Evolutionary conservation across 2,329 filamentous ascomycete species (phyloP).

Genomic region (Aspergillus ochraceus): DNA sequence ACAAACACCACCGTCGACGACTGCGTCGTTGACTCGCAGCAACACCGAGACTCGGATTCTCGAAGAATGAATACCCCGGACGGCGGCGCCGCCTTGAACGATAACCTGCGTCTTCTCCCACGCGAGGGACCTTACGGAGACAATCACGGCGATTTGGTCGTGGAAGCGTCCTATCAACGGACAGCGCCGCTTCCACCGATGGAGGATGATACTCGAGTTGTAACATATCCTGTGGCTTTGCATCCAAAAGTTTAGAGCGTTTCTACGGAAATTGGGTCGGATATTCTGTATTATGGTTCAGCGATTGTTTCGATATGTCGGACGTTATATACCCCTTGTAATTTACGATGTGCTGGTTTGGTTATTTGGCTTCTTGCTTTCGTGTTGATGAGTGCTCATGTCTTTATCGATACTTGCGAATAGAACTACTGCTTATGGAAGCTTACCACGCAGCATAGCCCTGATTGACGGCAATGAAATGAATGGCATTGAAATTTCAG

Average conservation of each 20-base stretch:
- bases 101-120: background rate
- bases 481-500: no score
- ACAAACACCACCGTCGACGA: background rate
- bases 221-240: background rate
- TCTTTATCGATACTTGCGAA: no score
- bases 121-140: background rate
- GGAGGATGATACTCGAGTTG: background rate
- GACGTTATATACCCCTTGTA: background rate
- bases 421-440: no score
- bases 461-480: no score
- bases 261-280: background rate
- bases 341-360: background rate
- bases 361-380: no score
- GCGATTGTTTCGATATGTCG: background rate
- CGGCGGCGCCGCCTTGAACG: background rate
- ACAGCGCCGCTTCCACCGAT: background rate
- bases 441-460: no score
- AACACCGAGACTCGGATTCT: background rate
- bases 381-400: no score
- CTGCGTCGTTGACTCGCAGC: background rate
- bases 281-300: background rate
- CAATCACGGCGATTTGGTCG: background rate
- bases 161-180: background rate
- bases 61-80: background rate
- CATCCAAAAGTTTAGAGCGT: background rate